phyloP scores from a whole-genome alignment of 1,284 basidiomycete genomes.

The Ustilago xerochloae region DNA sequence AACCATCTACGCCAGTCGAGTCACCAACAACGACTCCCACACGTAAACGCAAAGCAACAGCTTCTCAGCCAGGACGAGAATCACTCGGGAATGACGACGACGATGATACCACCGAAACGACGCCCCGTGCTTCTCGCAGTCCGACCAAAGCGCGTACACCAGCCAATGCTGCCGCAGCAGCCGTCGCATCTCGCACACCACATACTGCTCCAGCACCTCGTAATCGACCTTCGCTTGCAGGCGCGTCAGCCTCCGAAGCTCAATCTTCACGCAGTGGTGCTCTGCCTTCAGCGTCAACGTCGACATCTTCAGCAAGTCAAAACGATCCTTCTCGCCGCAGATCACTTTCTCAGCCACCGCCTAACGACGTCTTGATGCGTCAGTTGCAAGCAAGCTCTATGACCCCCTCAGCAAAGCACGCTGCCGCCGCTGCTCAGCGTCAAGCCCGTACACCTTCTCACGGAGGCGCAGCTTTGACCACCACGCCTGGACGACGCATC shows the following conservation, averaged over 20 bases:
- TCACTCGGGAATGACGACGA: too few species aligned
- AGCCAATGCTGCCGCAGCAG: neutral
- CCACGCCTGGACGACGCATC: slow-evolving; percentile 31
- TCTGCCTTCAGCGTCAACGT: neutral
- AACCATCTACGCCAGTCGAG: slow-evolving; percentile 3
- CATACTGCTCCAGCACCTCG: slow-evolving; percentile 26
- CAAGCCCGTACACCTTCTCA: slow-evolving; percentile 31
- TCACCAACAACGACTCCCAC: slow-evolving; percentile 19
- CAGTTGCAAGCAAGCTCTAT: slow-evolving; percentile 31
- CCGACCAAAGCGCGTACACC: slow-evolving; percentile 20
- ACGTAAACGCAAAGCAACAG: slow-evolving; percentile 25
- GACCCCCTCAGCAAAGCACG: slow-evolving; percentile 34
- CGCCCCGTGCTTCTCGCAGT: slow-evolving; percentile 22
- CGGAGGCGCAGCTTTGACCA: slow-evolving; percentile 4
- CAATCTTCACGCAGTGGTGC: neutral
- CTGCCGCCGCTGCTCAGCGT: slow-evolving; percentile 17
- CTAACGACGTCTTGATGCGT: slow-evolving; percentile 41
- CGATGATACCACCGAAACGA: slow-evolving; percentile 14
- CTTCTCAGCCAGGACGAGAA: slow-evolving; percentile 13
- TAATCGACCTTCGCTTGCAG: slow-evolving; percentile 6
- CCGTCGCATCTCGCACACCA: slow-evolving; percentile 14
- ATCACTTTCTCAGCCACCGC: slow-evolving; percentile 49
- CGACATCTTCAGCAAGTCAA: neutral
- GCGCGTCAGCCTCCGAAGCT: slow-evolving; percentile 1
- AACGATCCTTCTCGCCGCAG: slow-evolving; percentile 23